Evolutionary conservation across 2,329 filamentous ascomycete genomes (phyloP), one percentile per base, ranked within the genome.

Genomic region (Ophiostoma novo-ulmi): DNA sequence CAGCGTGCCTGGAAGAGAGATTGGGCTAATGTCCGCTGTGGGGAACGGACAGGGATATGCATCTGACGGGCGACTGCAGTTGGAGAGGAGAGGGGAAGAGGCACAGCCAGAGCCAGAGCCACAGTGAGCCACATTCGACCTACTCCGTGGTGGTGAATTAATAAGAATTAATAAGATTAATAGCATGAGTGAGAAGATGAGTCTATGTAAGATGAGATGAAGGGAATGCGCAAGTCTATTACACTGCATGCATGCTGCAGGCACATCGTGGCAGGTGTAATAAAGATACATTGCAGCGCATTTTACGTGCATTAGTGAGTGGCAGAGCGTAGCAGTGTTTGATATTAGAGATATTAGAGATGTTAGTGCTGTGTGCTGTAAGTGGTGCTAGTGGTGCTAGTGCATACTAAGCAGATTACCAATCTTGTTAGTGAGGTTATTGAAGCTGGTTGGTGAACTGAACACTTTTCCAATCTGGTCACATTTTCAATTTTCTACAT

Each of bases 1-100:
- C 41, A 52, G 64, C 69, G 67, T 65, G 58, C 58, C 58, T 66
- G 41, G 58, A 67, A 48, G 67, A 58, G 70, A 71, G 39, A 71
- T 71, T 71, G 67, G 70, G 70, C 26, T 69, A 71, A 72, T 72
- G 55, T 72, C 70, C 70, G 70, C 68, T 70, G 70, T 69, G 70
- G 70, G 64, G 68, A 52, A 55, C 38, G 17, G 3, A 61, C 67
- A 26, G 31, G 70, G 39, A 41, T 52, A 5, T 63, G 58, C 20
- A 55, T n/a, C 52, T 55, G 52, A 26, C 44, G 44, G 44, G 44
- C 44, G 44, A 39, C 38, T 39, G 3, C 38, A 39, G 38, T 31
- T 31, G 11, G 38, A 13, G 11, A 39, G 8, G 38, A 39, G 11
- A 39, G 1, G 11, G 10, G 38, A 39, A 39, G 38, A 13, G 38